These are phyloP conservation scores for Suhomyces sp. DNA, from an alignment of 805 yeast genomes.

Conservation along the genomic window DNA sequence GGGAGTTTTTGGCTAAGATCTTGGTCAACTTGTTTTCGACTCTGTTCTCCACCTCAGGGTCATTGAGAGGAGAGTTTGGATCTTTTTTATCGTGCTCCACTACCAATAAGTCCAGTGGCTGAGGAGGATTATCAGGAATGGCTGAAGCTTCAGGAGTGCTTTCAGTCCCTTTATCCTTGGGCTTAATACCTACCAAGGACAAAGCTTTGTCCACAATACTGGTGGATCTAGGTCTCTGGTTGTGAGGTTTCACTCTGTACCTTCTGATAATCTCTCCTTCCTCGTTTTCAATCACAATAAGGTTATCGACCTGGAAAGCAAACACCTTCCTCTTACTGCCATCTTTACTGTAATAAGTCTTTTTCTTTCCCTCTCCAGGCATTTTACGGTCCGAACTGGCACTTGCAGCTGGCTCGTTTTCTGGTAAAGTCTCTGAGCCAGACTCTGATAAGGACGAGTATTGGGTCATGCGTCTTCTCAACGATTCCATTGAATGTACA, in stretches of 20 bases:
- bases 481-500: constrained; percentile 40
- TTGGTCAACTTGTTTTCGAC: constrained; percentile 17
- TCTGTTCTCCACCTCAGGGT: constrained; percentile 11
- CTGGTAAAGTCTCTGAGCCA: constrained; percentile 11
- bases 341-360: constrained; percentile 27
- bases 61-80: constrained; percentile 10
- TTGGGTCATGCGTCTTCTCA: constrained; percentile 34
- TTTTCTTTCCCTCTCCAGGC: constrained; percentile 12
- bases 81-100: constrained; percentile 9
- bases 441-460: constrained; percentile 22
- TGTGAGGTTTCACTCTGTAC: constrained; percentile 65
- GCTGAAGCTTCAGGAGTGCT: background rate
- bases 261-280: constrained; percentile 91
- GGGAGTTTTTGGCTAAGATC: constrained; percentile 9
- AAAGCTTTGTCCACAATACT: constrained; percentile 47
- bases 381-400: background rate
- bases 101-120: constrained; percentile 6
- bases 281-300: constrained; percentile 79
- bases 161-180: constrained; percentile 3
- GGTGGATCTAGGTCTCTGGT: constrained; percentile 27
- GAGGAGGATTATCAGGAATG: background rate
- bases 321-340: constrained; percentile 39
- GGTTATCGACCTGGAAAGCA: constrained; percentile 79
- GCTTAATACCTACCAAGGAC: constrained; percentile 52
- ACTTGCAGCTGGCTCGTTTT: constrained; percentile 3